Evolutionary conservation across 2,329 filamentous ascomycete genomes (phyloP).

Genomic region (Ophiostoma ulmi): DNA sequence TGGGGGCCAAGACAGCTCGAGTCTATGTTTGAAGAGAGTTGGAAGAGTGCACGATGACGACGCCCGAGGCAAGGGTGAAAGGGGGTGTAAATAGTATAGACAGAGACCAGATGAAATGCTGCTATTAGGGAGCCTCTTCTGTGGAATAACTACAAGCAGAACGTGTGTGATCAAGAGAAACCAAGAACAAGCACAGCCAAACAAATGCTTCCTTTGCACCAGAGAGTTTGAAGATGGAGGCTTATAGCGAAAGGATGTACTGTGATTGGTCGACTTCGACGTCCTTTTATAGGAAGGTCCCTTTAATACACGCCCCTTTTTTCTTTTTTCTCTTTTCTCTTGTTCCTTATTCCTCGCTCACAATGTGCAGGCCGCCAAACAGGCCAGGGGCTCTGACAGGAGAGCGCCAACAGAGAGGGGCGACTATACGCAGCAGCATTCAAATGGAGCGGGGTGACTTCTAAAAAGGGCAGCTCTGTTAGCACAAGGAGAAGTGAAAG

Average conservation of each 20-base stretch:
- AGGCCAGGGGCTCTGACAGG: conserved; percentile 8
- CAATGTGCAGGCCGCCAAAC: not conserved
- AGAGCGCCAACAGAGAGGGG: not conserved
- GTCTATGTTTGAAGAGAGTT: not conserved
- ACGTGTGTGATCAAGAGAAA: not conserved
- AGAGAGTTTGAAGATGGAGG: conserved; percentile 18
- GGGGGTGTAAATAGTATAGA: not conserved
- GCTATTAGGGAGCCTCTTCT: not conserved
- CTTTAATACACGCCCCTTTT: conserved; percentile 4
- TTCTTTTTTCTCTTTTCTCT: not conserved
- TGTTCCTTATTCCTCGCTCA: not conserved
- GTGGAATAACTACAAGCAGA: not conserved
- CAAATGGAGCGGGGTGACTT: not conserved
- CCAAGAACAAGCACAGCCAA: not conserved
- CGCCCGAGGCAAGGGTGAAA: not conserved
- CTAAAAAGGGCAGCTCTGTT: not conserved
- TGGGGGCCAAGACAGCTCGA: not conserved
- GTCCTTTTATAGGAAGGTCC: not conserved
- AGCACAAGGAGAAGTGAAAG: not conserved
- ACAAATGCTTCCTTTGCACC: not conserved
- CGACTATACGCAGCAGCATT: not conserved
- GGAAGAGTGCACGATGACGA: conserved; percentile 8
- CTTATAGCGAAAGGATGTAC: conserved; percentile 9
- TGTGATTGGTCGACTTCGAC: conserved; percentile 16
- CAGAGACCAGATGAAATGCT: conserved; percentile 11